phyloP scores from a whole-genome alignment of 129 eudicot genomes.

The Helianthus annuus region DNA sequence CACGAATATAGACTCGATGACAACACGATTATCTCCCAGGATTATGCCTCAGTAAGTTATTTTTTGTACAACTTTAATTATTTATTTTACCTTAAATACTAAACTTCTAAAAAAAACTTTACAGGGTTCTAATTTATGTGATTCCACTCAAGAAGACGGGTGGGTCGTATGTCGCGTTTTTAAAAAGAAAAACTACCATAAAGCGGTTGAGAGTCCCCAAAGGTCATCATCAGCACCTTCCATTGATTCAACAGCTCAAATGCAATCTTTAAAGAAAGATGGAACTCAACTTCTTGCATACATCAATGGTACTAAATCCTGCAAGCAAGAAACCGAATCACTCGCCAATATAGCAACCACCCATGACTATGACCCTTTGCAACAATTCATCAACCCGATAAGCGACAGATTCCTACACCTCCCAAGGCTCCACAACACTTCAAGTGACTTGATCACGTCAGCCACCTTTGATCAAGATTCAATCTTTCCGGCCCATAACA shows the following conservation, averaged over 20 bases:
- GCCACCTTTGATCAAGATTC: constrained; percentile 2
- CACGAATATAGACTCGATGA: constrained; percentile 81
- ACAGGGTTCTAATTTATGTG: constrained; percentile 34
- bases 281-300: constrained; percentile 48
- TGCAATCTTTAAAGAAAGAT: constrained; percentile 27
- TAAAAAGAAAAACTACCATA: constrained; percentile 71
- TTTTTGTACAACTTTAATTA: background rate
- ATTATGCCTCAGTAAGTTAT: constrained; percentile 35
- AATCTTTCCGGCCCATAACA: background rate
- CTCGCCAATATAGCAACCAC: constrained; percentile 5
- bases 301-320: constrained; percentile 36
- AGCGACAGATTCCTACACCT: constrained; percentile 2
- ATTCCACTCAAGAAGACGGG: constrained; percentile 68
- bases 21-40: constrained; percentile 28
- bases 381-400: constrained; percentile 11
- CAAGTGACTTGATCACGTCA: background rate
- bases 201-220: constrained; percentile 45
- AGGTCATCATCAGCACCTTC: constrained; percentile 41
- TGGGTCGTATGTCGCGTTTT: constrained; percentile 88
- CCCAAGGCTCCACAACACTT: background rate
- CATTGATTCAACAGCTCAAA: constrained; percentile 29
- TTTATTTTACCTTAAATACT: background rate
- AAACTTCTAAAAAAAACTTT: background rate
- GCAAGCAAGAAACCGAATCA: constrained; percentile 41
- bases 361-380: constrained; percentile 2